Evolutionary conservation across 2,329 filamentous ascomycete genomes (phyloP), one percentile per base, ranked within the genome.

Genomic region (Microcera coccophila): DNA sequence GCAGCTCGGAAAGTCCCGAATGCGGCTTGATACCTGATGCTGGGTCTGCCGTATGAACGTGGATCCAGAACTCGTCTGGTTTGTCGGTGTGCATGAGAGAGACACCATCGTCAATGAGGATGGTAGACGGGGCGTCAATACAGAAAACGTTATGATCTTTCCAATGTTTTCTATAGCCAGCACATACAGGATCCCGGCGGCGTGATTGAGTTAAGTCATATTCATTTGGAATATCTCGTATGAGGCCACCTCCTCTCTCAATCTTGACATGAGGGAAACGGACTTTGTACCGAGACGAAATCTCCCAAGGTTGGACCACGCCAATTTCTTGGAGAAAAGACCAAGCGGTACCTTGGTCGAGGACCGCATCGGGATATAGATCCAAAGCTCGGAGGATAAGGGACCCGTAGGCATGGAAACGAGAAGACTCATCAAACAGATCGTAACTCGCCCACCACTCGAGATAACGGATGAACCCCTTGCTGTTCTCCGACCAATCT

Each of bases 1-100:
- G 81, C 55, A 79, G 78, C 47, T 76, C 70, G 24, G 77, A 75
- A 7, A 87, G 62, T 8, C 71, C 66, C 28, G 81, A 79, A 17
- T 78, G 69, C 15, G 79, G 77, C 16, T 68, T 55, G 49, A 93
- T 79, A 45, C 79, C 78, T 4, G 87, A 86, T 3, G 84, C 84
- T 8, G 87, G 87, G 57, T 93, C 88, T 12, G 88, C 87, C 32
- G 86, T 76, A 61, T 93, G 87, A 22, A 89, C 66, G 57, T 90
- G 86, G 21, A 91, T 70, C 87, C 87, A 93, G 56, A 78, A 80
- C 51, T 85, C 73, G 38, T 72, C 60, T 16, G 72, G 48, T 15
- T 63, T 68, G 4, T 70, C 64, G 1, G 82, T 76, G 35, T 65
- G 62, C 58, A 89, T 82, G 7, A 93, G 58, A 1, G 87, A 91